phyloP scores from a whole-genome alignment of 2,329 filamentous ascomycete species.

The Anthostomella pinea region DNA sequence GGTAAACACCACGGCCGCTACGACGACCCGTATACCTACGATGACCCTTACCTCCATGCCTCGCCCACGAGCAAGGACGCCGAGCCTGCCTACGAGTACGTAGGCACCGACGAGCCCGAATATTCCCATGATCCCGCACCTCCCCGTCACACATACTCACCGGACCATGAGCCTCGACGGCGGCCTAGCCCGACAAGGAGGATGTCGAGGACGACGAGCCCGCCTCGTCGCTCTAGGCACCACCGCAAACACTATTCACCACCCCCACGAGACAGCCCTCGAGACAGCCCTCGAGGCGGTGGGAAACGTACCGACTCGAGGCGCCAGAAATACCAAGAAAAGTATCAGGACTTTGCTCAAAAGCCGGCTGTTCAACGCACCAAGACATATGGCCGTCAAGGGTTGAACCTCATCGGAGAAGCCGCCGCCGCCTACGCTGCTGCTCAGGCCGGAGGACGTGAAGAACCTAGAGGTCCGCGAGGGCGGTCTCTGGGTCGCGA shows the following conservation, averaged over 20 bases:
- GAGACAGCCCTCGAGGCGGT: conserved; percentile 4
- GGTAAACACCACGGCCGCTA: conserved; percentile 22
- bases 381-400: conserved; percentile 25
- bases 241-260: conserved; percentile 12
- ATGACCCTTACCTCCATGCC: conserved; percentile 27
- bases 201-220: conserved; percentile 23
- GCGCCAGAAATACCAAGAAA: conserved; percentile 9
- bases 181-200: conserved; percentile 15
- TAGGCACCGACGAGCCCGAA: conserved; percentile 28
- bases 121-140: conserved; percentile 8
- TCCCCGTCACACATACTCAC: conserved; percentile 14
- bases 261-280: conserved; percentile 12
- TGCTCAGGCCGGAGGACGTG: conserved; percentile 17
- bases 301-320: too few species aligned
- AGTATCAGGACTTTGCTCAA: conserved; percentile 18
- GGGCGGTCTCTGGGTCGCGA: conserved; percentile 21
- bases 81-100: conserved; percentile 26
- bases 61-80: conserved; percentile 13
- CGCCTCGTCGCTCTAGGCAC: conserved; percentile 22
- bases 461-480: background rate
- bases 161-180: conserved; percentile 13
- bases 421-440: conserved; percentile 30
- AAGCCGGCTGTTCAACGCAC: conserved; percentile 25
- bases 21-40: conserved; percentile 29
- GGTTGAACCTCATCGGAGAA: conserved; percentile 27